Evolutionary conservation across 2,329 filamentous ascomycete species (phyloP).

Genomic region (Scorias spongiosa): DNA sequence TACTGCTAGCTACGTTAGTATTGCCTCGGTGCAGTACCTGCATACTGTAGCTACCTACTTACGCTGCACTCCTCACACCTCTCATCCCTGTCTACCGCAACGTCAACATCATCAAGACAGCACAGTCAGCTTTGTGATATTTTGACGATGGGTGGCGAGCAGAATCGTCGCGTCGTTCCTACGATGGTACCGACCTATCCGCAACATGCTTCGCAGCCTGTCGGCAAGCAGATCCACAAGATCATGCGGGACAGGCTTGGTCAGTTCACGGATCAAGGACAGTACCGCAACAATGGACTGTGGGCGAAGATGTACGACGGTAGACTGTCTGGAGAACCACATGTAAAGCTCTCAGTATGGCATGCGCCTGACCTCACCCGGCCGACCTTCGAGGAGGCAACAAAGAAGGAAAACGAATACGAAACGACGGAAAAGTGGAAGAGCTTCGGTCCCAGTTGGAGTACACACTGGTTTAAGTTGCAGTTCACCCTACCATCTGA

Average conservation of each 20-base stretch:
- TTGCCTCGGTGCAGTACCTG: neutral
- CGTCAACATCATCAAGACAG: neutral
- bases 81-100: neutral
- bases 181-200: constrained; percentile 27
- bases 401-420: constrained; percentile 49
- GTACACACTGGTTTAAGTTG: constrained; percentile 93
- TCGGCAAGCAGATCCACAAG: constrained; percentile 65
- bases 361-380: constrained; percentile 57
- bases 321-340: constrained; percentile 48
- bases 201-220: constrained; percentile 35
- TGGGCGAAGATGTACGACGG: constrained; percentile 58
- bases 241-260: constrained; percentile 75
- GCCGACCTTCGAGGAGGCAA: constrained; percentile 76
- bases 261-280: constrained; percentile 64
- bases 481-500: constrained; percentile 60
- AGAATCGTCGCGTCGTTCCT: constrained; percentile 10
- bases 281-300: constrained; percentile 31
- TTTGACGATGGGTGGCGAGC: constrained; percentile 23
- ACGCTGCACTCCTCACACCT: neutral
- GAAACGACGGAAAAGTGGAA: constrained; percentile 58
- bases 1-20: neutral
- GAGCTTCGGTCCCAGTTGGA: constrained; percentile 86
- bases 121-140: neutral
- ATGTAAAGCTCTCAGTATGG: constrained; percentile 61
- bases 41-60: neutral